Evolutionary conservation across 192 early-diverging fungal species (phyloP).

Genomic region (Rhizophagus clarus): DNA sequence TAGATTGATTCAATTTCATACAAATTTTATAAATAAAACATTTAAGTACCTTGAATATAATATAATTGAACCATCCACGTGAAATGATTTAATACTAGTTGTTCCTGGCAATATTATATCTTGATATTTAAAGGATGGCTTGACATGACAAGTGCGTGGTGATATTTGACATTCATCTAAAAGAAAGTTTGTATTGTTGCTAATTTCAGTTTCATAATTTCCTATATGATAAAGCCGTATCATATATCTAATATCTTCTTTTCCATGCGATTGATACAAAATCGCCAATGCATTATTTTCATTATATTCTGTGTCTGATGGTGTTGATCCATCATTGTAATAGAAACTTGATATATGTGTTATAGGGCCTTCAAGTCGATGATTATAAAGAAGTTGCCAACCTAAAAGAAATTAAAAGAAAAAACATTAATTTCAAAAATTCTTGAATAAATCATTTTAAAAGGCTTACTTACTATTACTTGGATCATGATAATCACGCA

Average conservation of each 20-base stretch:
- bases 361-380: constrained; percentile 19
- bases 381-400: constrained; percentile 23
- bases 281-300: constrained; percentile 27
- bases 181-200: not conserved
- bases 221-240: constrained; percentile 16
- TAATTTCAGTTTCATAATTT: not conserved
- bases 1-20: not conserved
- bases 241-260: constrained; percentile 5
- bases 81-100: constrained; percentile 20
- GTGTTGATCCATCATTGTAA: not conserved
- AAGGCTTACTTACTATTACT: not conserved
- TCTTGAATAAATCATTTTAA: not conserved
- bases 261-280: constrained; percentile 5
- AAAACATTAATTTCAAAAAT: not conserved
- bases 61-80: constrained; percentile 10
- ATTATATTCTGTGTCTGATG: not conserved
- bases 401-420: not conserved
- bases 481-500: not conserved
- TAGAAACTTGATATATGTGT: constrained; percentile 22
- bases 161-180: not conserved
- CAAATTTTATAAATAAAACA: not conserved
- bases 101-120: constrained; percentile 25
- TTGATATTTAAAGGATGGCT: constrained; percentile 18
- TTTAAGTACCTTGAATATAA: constrained; percentile 23
- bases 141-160: not conserved